Conservation (phyloP, 495 filamentous ascomycete genomes). For the Aspergillus cristatus region DNA sequence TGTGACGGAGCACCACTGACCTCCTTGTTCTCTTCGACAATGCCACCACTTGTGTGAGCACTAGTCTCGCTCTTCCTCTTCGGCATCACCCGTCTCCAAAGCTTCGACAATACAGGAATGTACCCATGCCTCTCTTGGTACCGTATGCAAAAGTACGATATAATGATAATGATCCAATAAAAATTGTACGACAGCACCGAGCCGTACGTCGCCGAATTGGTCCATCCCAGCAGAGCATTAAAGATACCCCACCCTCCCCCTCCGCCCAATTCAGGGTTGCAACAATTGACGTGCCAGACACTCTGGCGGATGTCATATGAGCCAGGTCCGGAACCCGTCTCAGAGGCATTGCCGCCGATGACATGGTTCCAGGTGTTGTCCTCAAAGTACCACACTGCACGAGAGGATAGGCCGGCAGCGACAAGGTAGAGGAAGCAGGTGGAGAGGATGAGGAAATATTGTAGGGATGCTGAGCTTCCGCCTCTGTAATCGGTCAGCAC, state of each 20-base stretch:
- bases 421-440: slow-evolving; percentile 82
- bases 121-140: not conserved
- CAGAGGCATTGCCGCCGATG: slow-evolving; percentile 64
- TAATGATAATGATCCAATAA: slow-evolving; percentile 52
- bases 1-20: too few relatives aligned
- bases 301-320: slow-evolving; percentile 78
- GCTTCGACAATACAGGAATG: too few relatives aligned
- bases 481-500: too few relatives aligned
- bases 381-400: slow-evolving; percentile 65
- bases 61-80: too few relatives aligned
- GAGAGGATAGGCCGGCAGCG: slow-evolving; percentile 76
- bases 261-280: slow-evolving; percentile 59
- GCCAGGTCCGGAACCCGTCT: slow-evolving; percentile 68
- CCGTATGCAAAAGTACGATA: not conserved
- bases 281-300: slow-evolving; percentile 93
- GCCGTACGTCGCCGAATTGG: slow-evolving; percentile 77
- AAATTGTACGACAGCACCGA: slow-evolving; percentile 78
- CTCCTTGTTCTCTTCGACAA: too few relatives aligned
- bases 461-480: slow-evolving; percentile 55
- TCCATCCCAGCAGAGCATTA: slow-evolving; percentile 77
- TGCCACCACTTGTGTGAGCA: too few relatives aligned
- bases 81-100: too few relatives aligned
- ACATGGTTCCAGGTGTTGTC: slow-evolving; percentile 52
- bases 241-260: slow-evolving; percentile 91
- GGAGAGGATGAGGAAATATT: slow-evolving; percentile 70